Conservation (phyloP, 441 rosid species). For the Gossypium laxum region DNA sequence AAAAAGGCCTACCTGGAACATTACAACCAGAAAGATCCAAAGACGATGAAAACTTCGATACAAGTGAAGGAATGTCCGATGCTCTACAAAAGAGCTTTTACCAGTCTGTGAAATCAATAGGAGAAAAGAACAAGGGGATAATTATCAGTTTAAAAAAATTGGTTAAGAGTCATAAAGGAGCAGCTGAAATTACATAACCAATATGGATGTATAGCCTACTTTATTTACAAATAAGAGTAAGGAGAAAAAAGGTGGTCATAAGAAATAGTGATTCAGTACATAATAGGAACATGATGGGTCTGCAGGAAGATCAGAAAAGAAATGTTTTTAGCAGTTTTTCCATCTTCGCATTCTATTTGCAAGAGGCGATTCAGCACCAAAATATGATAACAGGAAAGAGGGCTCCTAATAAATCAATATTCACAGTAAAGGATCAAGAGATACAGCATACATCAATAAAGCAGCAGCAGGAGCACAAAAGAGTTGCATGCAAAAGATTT, state of each 20-base stretch:
- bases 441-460: not conserved
- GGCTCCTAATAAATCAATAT: not conserved
- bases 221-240: not conserved
- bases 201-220: not conserved
- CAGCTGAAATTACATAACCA: not conserved
- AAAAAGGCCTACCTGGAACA: conserved; percentile 73
- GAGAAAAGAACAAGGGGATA: not conserved
- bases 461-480: not conserved
- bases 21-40: conserved; percentile 89
- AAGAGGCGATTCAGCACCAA: not conserved
- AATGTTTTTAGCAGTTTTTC: not conserved
- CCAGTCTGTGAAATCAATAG: conserved; percentile 57
- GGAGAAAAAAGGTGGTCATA: not conserved
- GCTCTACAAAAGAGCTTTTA: conserved; percentile 96
- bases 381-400: not conserved
- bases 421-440: not conserved
- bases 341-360: not conserved
- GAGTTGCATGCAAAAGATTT: not conserved
- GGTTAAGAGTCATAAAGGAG: not conserved
- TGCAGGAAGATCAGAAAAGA: not conserved
- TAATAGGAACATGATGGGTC: not conserved
- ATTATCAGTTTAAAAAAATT: not conserved
- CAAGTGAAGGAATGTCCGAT: conserved; percentile 92
- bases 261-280: not conserved
- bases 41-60: conserved; percentile 93